Conservation (phyloP, 257 asterid species). For the Solanum peruvianum region DNA sequence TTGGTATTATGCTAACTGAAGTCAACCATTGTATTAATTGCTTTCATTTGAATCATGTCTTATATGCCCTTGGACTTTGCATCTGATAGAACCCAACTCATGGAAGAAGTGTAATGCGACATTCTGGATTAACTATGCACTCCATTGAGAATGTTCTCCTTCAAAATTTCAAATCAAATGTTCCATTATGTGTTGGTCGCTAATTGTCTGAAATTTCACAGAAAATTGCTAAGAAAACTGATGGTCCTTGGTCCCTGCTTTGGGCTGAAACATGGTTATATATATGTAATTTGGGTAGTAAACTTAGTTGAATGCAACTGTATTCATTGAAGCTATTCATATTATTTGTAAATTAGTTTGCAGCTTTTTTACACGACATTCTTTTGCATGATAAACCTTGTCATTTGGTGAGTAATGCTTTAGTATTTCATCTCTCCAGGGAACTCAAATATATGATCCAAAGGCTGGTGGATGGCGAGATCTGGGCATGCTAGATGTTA, state of each 20-base stretch:
- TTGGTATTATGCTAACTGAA: neutral
- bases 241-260: neutral
- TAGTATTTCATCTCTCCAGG: constrained; percentile 39
- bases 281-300: neutral
- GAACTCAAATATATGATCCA: constrained; percentile 95
- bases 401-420: constrained; percentile 9
- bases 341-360: neutral
- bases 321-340: neutral
- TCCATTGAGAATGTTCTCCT: neutral
- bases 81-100: neutral
- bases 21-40: neutral
- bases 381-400: neutral
- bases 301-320: neutral
- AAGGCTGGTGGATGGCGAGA: constrained; percentile 99
- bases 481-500: constrained; percentile 98
- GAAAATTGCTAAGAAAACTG: neutral
- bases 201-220: neutral
- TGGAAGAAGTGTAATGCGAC: neutral
- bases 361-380: neutral
- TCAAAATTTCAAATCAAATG: neutral
- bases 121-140: neutral
- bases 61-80: neutral
- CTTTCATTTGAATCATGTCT: neutral
- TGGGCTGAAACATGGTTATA: neutral
- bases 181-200: neutral